These are phyloP conservation scores for Leucocoprinus sp. DNA, from an alignment of 768 basidiomycete species.

Conservation along the genomic window DNA sequence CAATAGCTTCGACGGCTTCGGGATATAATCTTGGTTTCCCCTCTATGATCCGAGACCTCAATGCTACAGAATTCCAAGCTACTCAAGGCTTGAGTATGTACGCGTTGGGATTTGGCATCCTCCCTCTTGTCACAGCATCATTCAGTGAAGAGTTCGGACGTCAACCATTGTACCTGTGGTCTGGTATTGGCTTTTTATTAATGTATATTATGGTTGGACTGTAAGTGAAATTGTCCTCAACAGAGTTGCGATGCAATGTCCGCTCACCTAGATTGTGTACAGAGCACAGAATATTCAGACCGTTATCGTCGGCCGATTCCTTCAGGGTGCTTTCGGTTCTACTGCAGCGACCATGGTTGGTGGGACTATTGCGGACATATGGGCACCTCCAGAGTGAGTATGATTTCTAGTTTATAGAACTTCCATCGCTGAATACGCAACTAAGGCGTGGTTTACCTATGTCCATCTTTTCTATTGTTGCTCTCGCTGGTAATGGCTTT, in stretches of 20 bases:
- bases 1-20: constrained; percentile 41
- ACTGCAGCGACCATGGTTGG: constrained; percentile 64
- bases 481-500: constrained; percentile 52
- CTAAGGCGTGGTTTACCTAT: constrained; percentile 65
- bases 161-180: constrained; percentile 48
- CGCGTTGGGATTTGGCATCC: constrained; percentile 51
- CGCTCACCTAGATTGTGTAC: neutral
- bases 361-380: constrained; percentile 62
- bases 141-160: constrained; percentile 71
- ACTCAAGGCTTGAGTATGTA: constrained; percentile 45
- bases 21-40: constrained; percentile 48
- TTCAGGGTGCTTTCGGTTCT: constrained; percentile 60
- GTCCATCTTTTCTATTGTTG: constrained; percentile 56
- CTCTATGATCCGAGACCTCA: constrained; percentile 46
- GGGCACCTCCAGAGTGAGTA: constrained; percentile 46
- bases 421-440: neutral
- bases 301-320: constrained; percentile 48
- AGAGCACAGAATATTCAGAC: constrained; percentile 45
- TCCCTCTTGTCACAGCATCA: constrained; percentile 59
- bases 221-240: constrained; percentile 19
- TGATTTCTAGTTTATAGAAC: neutral
- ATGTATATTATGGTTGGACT: constrained; percentile 40
- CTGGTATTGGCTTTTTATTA: constrained; percentile 38
- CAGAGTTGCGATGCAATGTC: constrained; percentile 15
- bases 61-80: constrained; percentile 36